phyloP scores from a whole-genome alignment of 148 eudicot genomes.

The Fagopyrum homotropicum region DNA sequence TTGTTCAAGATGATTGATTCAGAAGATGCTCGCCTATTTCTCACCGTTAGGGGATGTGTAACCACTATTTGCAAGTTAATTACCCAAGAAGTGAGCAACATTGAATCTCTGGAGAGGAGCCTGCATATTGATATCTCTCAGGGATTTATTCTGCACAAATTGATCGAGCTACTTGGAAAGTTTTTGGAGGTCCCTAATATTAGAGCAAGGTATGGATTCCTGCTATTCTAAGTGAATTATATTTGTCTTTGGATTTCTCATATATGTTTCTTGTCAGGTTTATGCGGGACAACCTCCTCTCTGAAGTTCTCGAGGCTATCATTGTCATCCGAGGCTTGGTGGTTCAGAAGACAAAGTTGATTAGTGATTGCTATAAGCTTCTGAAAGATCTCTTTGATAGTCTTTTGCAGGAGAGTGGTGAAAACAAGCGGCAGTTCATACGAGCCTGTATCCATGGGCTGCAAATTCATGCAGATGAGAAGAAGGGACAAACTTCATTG shows the following conservation, averaged over 20 bases:
- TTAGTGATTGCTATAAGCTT: conserved; percentile 86
- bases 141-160: conserved; percentile 97
- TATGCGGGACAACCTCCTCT: conserved; percentile 80
- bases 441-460: conserved; percentile 88
- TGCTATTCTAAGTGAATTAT: neutral
- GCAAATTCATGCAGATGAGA: conserved; percentile 83
- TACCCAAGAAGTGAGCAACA: conserved; percentile 72
- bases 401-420: conserved; percentile 89
- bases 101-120: conserved; percentile 92
- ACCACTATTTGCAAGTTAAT: conserved; percentile 74
- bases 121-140: conserved; percentile 94
- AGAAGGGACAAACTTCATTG: conserved; percentile 78
- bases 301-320: conserved; percentile 94
- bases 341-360: conserved; percentile 96
- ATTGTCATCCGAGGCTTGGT: conserved; percentile 89
- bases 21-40: conserved; percentile 96
- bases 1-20: conserved; percentile 91
- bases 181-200: conserved; percentile 93
- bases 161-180: conserved; percentile 96
- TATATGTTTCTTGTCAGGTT: conserved; percentile 43
- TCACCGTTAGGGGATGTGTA: conserved; percentile 90
- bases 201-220: conserved; percentile 68
- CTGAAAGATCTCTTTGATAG: conserved; percentile 91
- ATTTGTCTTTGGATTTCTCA: conserved; percentile 8
- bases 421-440: conserved; percentile 85